A percentile compares a stretch with the other conserved stretches of the same genome.
phyloP scores from a whole-genome alignment of 78 protist species.

The Trichosphaerium sp. region DNA sequence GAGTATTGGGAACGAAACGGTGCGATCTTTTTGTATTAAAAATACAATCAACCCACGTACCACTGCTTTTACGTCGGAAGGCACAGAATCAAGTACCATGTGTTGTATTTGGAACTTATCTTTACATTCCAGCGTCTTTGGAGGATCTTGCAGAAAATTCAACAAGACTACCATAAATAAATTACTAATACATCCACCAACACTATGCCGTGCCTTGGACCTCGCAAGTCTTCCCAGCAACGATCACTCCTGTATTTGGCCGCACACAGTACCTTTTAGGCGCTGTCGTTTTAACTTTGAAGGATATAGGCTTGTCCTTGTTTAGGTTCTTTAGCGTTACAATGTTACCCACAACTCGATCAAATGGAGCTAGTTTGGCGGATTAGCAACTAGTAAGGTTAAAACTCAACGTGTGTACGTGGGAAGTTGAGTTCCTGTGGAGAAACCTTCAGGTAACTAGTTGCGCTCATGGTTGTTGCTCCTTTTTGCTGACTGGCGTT shows the following conservation, averaged over 20 bases:
- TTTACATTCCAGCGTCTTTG: slow-evolving; percentile 29
- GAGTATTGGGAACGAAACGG: not conserved
- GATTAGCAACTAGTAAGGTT: no score
- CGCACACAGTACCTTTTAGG: slow-evolving; percentile 60
- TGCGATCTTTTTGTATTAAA: not conserved
- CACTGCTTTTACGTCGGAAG: slow-evolving; percentile 20
- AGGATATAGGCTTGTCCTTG: slow-evolving; percentile 26
- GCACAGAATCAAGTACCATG: slow-evolving; percentile 6
- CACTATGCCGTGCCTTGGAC: slow-evolving; percentile 17
- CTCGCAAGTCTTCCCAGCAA: slow-evolving; percentile 40
- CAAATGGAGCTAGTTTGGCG: no score
- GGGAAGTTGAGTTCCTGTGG: no score
- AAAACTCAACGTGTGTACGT: no score
- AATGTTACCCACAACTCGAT: no score
- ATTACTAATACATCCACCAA: not conserved
- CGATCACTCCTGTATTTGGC: slow-evolving; percentile 56
- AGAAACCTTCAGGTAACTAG: no score
- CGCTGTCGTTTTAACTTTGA: slow-evolving; percentile 60
- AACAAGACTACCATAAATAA: not conserved
- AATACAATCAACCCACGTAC: not conserved
- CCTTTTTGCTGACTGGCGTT: no score
- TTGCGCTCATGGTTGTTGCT: no score
- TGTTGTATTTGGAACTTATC: slow-evolving; percentile 41
- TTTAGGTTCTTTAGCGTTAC: slow-evolving; percentile 17
- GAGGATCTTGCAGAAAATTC: slow-evolving; percentile 2